phyloP scores from a whole-genome alignment of 1,284 basidiomycete species.

The Ceratobasidium sp. region DNA sequence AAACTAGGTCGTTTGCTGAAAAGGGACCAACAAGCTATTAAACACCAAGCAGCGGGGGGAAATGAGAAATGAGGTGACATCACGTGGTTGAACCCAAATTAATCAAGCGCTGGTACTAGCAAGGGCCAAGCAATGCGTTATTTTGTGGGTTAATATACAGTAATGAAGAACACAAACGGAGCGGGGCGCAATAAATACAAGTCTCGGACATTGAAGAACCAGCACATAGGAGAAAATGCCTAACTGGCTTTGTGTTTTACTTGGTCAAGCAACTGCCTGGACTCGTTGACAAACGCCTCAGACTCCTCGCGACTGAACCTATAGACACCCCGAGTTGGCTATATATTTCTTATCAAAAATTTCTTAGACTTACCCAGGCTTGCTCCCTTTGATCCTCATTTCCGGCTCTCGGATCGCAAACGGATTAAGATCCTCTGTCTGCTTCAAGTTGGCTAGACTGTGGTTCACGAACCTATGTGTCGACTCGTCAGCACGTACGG shows the following conservation, averaged over 20 bases:
- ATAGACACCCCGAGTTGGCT: conserved; percentile 20
- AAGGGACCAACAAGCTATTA: not conserved
- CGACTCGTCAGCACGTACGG: conserved; percentile 90
- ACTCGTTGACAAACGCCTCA: conserved; percentile 69
- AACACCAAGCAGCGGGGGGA: not conserved
- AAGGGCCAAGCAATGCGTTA: conserved; percentile 8
- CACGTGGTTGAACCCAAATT: not conserved
- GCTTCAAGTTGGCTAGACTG: conserved; percentile 85
- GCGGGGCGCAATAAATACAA: conserved; percentile 7
- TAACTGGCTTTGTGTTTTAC: conserved; percentile 27
- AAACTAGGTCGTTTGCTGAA: not conserved
- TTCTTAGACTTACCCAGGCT: conserved; percentile 68
- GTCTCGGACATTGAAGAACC: not conserved
- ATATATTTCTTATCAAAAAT: not conserved
- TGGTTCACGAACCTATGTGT: conserved; percentile 95
- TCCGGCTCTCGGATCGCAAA: conserved; percentile 91
- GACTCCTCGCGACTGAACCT: conserved; percentile 83
- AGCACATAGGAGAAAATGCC: not conserved
- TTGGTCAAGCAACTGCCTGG: conserved; percentile 56
- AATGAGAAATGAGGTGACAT: conserved; percentile 14
- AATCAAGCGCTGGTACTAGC: conserved; percentile 17
- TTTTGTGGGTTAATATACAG: not conserved
- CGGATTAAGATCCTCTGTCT: conserved; percentile 84
- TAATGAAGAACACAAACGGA: not conserved
- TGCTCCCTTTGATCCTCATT: conserved; percentile 81